Evolutionary conservation across 179 eudicot genomes (phyloP).

Genomic region (Monotropa hypopitys): DNA sequence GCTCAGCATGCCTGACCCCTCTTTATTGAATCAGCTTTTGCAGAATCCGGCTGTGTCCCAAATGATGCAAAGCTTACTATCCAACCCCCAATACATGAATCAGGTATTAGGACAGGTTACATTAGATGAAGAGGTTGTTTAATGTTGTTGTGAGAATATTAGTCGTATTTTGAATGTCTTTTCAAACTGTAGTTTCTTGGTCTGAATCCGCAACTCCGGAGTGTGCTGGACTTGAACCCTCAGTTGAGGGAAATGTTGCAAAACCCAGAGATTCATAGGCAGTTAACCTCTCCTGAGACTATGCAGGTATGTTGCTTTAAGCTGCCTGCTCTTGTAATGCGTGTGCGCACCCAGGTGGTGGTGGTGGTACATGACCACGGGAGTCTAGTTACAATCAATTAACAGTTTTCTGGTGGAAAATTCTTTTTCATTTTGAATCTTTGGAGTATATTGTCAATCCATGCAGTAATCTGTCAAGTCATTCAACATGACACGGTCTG

Average conservation of each 20-base stretch:
- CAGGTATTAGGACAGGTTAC: conserved; percentile 31
- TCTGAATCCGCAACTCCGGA: conserved; percentile 46
- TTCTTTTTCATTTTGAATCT: not conserved
- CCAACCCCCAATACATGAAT: conserved; percentile 65
- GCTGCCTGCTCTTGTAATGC: not conserved
- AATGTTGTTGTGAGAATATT: conserved; percentile 10
- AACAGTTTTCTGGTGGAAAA: not conserved
- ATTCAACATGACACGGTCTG: not conserved
- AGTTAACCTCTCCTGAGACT: conserved; percentile 48
- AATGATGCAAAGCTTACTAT: conserved; percentile 76
- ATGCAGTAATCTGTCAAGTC: not conserved
- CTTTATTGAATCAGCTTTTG: conserved; percentile 52
- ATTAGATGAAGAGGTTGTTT: not conserved
- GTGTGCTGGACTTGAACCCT: conserved; percentile 52
- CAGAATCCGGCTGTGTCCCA: conserved; percentile 82
- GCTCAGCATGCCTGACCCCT: conserved; percentile 51
- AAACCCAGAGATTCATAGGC: conserved; percentile 40
- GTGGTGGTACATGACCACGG: not conserved
- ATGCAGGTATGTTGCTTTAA: conserved; percentile 35
- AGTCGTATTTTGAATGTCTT: not conserved
- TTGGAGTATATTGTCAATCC: not conserved
- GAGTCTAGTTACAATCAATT: no score
- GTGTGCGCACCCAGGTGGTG: no score
- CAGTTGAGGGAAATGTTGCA: conserved; percentile 82
- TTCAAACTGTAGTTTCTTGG: conserved; percentile 15